Conservation (phyloP, 345 rosid genomes). For the Eucalyptus regnans region DNA sequence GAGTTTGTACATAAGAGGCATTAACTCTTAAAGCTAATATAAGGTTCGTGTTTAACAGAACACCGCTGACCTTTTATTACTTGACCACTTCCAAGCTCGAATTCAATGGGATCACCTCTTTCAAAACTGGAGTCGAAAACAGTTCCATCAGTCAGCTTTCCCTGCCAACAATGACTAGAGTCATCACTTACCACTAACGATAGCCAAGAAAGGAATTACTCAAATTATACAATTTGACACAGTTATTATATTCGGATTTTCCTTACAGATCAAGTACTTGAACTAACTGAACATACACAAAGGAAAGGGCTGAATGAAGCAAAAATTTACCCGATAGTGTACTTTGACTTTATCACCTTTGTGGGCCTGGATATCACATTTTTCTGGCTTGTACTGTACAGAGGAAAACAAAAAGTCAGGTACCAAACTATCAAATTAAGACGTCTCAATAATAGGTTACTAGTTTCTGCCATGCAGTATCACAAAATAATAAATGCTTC, state of each 20-base stretch:
- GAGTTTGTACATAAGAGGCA: background rate
- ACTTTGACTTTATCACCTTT: slow-evolving; percentile 86
- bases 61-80: slow-evolving; percentile 71
- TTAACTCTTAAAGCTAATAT: background rate
- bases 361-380: slow-evolving; percentile 83
- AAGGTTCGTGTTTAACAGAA: background rate
- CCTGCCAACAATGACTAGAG: slow-evolving; percentile 25
- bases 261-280: background rate
- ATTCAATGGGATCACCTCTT: slow-evolving; percentile 94
- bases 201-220: background rate
- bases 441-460: background rate
- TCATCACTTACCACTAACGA: background rate
- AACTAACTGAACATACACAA: background rate
- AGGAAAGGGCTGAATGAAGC: background rate
- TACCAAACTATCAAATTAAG: background rate
- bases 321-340: slow-evolving; percentile 58
- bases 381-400: slow-evolving; percentile 54
- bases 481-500: background rate
- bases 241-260: background rate
- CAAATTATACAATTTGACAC: background rate
- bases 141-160: slow-evolving; percentile 86
- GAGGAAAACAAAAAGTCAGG: background rate
- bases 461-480: background rate
- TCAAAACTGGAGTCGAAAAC: slow-evolving; percentile 96
- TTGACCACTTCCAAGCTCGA: slow-evolving; percentile 92